phyloP scores from a whole-genome alignment of 2,329 filamentous ascomycete genomes.

The Cladophialophora bantiana region DNA sequence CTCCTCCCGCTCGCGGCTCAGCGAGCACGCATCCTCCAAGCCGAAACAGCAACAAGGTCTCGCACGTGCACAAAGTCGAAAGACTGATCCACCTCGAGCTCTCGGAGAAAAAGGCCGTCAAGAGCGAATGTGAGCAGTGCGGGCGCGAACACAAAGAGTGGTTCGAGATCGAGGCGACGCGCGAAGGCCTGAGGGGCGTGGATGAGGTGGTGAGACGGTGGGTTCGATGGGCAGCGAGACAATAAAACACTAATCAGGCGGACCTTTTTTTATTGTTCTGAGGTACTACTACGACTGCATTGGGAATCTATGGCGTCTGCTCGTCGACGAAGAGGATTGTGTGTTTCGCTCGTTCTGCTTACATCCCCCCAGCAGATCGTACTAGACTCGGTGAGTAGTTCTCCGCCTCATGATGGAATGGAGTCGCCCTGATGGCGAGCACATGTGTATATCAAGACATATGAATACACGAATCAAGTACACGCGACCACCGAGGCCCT shows the following conservation, averaged over 20 bases:
- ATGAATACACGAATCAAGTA: no score
- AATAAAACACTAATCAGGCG: neutral
- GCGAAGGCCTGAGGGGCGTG: conserved; percentile 71
- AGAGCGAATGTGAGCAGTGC: conserved; percentile 72
- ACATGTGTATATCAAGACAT: no score
- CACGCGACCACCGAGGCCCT: no score
- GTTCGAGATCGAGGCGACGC: conserved; percentile 85
- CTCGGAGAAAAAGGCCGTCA: conserved; percentile 62
- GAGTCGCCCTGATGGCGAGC: no score
- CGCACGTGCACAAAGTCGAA: conserved; percentile 87
- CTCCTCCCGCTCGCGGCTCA: neutral
- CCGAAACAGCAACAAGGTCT: conserved; percentile 64
- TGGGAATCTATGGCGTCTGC: no score
- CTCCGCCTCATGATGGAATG: no score
- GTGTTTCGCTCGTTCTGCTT: no score
- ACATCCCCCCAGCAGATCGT: no score
- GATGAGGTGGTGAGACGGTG: conserved; percentile 81
- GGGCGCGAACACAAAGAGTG: conserved; percentile 89
- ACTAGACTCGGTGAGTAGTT: no score
- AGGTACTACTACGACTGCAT: no score
- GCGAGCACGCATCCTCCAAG: conserved; percentile 36
- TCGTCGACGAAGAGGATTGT: no score
- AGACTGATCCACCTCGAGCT: conserved; percentile 89
- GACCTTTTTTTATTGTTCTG: no score
- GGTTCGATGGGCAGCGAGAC: conserved; percentile 78